Evolutionary conservation across 352 stramenopile genomes (phyloP).

Genomic region (Globisporangium perplexum): DNA sequence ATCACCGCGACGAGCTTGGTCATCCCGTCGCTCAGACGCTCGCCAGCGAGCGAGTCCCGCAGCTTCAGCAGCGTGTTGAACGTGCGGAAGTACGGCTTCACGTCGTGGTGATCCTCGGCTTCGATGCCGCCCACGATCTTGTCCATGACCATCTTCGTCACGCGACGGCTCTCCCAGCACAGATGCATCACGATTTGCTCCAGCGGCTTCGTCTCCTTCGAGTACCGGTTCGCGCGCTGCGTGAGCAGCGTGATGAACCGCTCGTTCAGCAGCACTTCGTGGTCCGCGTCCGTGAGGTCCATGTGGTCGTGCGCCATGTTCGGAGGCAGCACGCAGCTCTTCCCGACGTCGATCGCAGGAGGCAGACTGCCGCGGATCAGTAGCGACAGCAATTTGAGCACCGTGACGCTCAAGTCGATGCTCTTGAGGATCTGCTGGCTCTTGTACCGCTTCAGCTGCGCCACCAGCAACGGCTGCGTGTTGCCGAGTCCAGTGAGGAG

Average conservation of each 20-base stretch:
- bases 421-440: constrained; percentile 68
- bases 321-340: constrained; percentile 28
- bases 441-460: constrained; percentile 67
- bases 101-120: constrained; percentile 74
- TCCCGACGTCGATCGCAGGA: constrained; percentile 60
- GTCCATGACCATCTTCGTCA: constrained; percentile 54
- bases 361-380: constrained; percentile 65
- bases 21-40: constrained; percentile 64
- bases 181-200: constrained; percentile 75
- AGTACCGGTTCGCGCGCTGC: constrained; percentile 67
- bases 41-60: constrained; percentile 51
- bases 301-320: constrained; percentile 73
- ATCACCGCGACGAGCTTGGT: constrained; percentile 72
- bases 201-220: constrained; percentile 72
- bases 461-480: constrained; percentile 55
- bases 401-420: constrained; percentile 62
- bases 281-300: constrained; percentile 48
- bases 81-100: constrained; percentile 88
- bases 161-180: constrained; percentile 67
- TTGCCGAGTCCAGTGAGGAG: constrained; percentile 53
- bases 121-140: constrained; percentile 74
- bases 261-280: constrained; percentile 66
- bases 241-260: constrained; percentile 73
- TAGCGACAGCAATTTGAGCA: constrained; percentile 71
- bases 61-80: constrained; percentile 77